These are phyloP conservation scores for Chernovozyma aurita DNA, from an alignment of 1,139 yeast genomes.

Conservation along the genomic window DNA sequence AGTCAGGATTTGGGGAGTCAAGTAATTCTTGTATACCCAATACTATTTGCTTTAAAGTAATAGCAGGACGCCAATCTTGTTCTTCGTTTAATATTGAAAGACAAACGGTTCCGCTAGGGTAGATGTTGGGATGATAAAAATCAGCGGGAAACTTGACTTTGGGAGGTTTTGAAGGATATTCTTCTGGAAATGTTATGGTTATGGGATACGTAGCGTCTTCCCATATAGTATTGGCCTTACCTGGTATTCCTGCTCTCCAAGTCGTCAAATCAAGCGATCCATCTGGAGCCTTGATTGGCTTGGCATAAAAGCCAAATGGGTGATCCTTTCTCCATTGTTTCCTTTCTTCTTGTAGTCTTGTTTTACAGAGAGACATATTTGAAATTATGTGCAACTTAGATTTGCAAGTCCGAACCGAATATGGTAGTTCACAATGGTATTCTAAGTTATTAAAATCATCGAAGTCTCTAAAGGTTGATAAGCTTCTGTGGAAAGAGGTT, in stretches of 20 bases:
- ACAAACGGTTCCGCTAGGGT: constrained; percentile 95
- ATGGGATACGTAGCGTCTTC: constrained; percentile 86
- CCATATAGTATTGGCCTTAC: constrained; percentile 84
- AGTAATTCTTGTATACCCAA: constrained; percentile 90
- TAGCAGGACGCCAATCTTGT: constrained; percentile 98
- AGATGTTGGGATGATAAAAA: constrained; percentile 94
- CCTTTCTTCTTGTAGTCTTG: constrained; percentile 82
- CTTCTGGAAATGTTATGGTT: constrained; percentile 77
- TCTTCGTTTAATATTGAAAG: constrained; percentile 89
- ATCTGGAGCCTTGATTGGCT: constrained; percentile 71
- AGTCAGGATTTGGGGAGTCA: constrained; percentile 85
- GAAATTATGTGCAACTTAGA: too few species aligned
- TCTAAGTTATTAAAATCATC: background rate
- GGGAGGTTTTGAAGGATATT: constrained; percentile 96
- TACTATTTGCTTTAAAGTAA: constrained; percentile 83
- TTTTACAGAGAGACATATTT: constrained; percentile 58
- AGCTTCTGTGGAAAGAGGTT: too few species aligned
- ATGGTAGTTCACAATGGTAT: background rate
- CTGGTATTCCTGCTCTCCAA: constrained; percentile 97
- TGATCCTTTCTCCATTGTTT: constrained; percentile 98
- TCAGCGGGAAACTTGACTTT: constrained; percentile 83
- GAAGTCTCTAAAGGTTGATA: too few species aligned
- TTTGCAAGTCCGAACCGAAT: too few species aligned
- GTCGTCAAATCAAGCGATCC: constrained; percentile 79
- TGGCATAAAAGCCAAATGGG: constrained; percentile 95